These are phyloP conservation scores for Cyclotella kingstonii DNA, from an alignment of 108 stramenopile genomes.

Conservation along the genomic window DNA sequence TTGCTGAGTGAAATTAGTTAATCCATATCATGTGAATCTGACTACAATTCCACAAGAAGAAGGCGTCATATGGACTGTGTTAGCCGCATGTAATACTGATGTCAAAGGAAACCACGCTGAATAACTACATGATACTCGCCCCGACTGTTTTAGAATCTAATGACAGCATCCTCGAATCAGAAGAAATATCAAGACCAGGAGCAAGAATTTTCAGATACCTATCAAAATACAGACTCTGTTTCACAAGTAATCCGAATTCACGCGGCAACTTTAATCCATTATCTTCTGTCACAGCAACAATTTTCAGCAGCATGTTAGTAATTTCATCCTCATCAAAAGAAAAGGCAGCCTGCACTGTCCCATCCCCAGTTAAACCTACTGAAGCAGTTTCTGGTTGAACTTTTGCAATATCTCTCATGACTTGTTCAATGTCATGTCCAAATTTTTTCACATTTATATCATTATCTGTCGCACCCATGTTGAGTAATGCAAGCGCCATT, in stretches of 20 bases:
- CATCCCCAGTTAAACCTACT: slow-evolving; percentile 52
- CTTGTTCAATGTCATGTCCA: slow-evolving; percentile 78
- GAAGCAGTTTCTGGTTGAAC: slow-evolving; percentile 78
- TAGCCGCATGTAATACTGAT: too few species aligned
- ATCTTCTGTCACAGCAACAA: slow-evolving; percentile 89
- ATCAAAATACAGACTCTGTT: slow-evolving; percentile 97
- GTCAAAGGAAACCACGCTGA: too few species aligned
- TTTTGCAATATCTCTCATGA: slow-evolving; percentile 68
- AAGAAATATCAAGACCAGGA: slow-evolving; percentile 84
- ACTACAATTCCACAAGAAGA: too few species aligned
- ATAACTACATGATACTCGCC: too few species aligned
- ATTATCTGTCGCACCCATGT: slow-evolving; percentile 91
- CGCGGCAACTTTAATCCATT: slow-evolving; percentile 94
- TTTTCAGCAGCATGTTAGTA: slow-evolving; percentile 81
- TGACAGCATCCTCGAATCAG: slow-evolving; percentile 53
- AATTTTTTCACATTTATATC: slow-evolving; percentile 83
- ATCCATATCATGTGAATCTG: too few species aligned
- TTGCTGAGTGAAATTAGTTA: too few species aligned
- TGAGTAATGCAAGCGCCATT: slow-evolving; percentile 83
- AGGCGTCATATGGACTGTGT: too few species aligned
- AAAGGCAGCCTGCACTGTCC: slow-evolving; percentile 49
- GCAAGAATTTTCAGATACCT: slow-evolving; percentile 93
- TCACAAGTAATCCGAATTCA: slow-evolving; percentile 95
- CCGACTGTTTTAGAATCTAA: slow-evolving; percentile 10
- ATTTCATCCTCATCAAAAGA: slow-evolving; percentile 86